Percentiles rank a stretch among this genome's conserved stretches.
Conservation (phyloP, 1,139 yeast species). For the Suhomyces chickasaworum region DNA sequence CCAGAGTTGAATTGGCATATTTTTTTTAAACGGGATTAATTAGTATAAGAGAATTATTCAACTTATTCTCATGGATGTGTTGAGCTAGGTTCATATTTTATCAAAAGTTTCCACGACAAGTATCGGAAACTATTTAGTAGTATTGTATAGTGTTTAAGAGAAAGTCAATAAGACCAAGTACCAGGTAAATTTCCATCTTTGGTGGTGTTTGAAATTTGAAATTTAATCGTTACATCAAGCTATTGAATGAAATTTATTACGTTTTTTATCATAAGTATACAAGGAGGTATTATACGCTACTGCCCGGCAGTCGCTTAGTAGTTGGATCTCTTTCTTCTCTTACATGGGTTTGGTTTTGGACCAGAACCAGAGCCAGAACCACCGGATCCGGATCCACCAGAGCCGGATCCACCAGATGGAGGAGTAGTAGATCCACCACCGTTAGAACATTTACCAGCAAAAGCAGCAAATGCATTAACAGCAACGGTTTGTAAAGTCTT, state of each 20-base stretch:
- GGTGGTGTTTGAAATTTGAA: too few relatives aligned
- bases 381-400: slow-evolving; percentile 12
- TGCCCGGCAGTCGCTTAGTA: slow-evolving; percentile 23
- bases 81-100: too few relatives aligned
- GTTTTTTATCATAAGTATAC: slow-evolving; percentile 11
- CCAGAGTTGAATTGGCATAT: too few relatives aligned
- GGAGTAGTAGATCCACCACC: slow-evolving; percentile 14
- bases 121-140: too few relatives aligned
- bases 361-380: slow-evolving; percentile 17
- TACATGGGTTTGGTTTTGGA: slow-evolving; percentile 29
- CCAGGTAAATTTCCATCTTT: too few relatives aligned
- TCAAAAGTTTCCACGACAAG: too few relatives aligned
- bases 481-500: slow-evolving; percentile 41
- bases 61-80: too few relatives aligned
- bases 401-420: slow-evolving; percentile 8
- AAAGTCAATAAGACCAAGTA: too few relatives aligned
- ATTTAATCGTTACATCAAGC: neutral
- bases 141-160: too few relatives aligned
- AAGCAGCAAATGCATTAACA: slow-evolving; percentile 46
- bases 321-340: slow-evolving; percentile 36
- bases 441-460: slow-evolving; percentile 39
- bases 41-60: too few relatives aligned
- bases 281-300: slow-evolving; percentile 9
- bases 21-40: too few relatives aligned
- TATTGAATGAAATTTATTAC: neutral